phyloP scores from a whole-genome alignment of 78 protist species.

The Corallochytrium limacisporum region DNA sequence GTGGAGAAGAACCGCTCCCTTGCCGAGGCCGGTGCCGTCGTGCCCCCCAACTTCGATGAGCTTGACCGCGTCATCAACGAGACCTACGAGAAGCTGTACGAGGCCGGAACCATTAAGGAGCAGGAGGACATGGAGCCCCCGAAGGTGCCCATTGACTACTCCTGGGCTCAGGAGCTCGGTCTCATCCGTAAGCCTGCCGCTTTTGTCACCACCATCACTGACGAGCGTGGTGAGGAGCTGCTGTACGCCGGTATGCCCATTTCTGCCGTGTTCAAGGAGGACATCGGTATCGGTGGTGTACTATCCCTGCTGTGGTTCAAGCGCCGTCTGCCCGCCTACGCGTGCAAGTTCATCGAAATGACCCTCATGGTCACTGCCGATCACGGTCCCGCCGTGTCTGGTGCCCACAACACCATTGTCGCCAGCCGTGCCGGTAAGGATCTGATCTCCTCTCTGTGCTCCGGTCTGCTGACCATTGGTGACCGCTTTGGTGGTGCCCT shows the following conservation, averaged over 20 bases:
- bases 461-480: conserved; percentile 87
- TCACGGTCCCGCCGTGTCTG: conserved; percentile 89
- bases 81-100: conserved; percentile 21
- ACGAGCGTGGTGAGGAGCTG: conserved; percentile 89
- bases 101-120: no score
- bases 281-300: conserved; percentile 69
- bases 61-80: conserved; percentile 41
- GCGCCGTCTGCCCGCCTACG: conserved; percentile 63
- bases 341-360: conserved; percentile 77
- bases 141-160: conserved; percentile 73
- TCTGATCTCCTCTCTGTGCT: conserved; percentile 63
- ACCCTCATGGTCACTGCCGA: conserved; percentile 73
- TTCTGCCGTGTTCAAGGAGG: conserved; percentile 36
- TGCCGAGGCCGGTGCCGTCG: conserved; percentile 64
- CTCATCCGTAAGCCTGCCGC: conserved; percentile 72
- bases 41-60: conserved; percentile 66
- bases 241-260: conserved; percentile 74
- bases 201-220: conserved; percentile 74
- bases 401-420: conserved; percentile 92
- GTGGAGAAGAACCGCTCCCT: conserved; percentile 70
- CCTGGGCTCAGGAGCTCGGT: conserved; percentile 66
- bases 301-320: conserved; percentile 79
- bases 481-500: conserved; percentile 92
- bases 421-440: conserved; percentile 83
- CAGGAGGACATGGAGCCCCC: conserved; percentile 42